Evolutionary conservation across 2,329 filamentous ascomycete species (phyloP), one percentile per base, ranked within the genome.

Genomic region (Nannizzia gypsea): DNA sequence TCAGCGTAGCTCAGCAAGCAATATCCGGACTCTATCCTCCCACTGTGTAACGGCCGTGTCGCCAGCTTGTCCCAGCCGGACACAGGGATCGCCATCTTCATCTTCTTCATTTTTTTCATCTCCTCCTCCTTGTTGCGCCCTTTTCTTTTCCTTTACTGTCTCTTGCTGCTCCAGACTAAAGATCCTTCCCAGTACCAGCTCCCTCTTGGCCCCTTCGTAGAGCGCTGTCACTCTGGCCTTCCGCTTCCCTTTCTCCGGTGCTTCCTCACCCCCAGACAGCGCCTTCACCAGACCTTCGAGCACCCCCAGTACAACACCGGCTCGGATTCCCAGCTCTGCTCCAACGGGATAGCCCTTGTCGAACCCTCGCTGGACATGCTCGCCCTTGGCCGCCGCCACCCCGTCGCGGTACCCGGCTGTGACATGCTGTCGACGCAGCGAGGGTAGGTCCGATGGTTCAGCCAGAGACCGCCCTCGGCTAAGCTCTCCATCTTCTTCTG

Each of bases 401-500:
- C 92, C 93, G 67, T 96, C 91, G 61, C 92, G 86, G 74, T 97
- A 97, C 20, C 93, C 93, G 42, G 88, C 85, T 6, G 88, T 96
- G 58, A 84, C 81, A 71, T 96, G 90, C 59, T 88, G 85, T 46
- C 83, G 81, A 67, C 87, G 84, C 15, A 96, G 80, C 24, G 87
- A 84, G 20, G 81, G 83, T 57, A 93, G 81, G 66, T 95, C 90
- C n/a, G 81, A 84, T 44, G 80, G 78, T 59, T 81, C 69, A 58
- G 26, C n/a, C 66, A 56, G 24, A 55, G 20, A 38, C 8, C 11
- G 24, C 24, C 8, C 8, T 44, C 38, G 3, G 15, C 31, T 11
- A 36, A 36, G 31, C 9, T 36, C 31, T 13, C 31, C 31, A 36
- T 36, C 31, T 2, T 36, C 31, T 3, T 36, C 8, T 36, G 31